Percentiles rank a stretch among this genome's conserved stretches.
Conservation (phyloP, 495 filamentous ascomycete genomes). For the Stereocaulon alpinum region DNA sequence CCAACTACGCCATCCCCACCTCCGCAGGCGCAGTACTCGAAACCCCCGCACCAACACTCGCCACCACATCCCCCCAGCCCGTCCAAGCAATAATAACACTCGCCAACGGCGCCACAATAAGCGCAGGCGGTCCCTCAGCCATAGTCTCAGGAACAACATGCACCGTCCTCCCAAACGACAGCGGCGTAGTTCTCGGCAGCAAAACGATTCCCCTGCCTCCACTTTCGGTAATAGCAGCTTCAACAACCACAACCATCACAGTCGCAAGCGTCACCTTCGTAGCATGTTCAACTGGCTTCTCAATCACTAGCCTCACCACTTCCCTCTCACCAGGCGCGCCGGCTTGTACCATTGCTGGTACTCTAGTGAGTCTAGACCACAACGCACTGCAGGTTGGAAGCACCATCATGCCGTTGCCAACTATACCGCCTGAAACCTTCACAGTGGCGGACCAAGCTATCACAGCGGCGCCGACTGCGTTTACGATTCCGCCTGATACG, state of each 20-base stretch:
- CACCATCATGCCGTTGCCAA: conserved; percentile 2
- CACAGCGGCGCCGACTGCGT: background rate
- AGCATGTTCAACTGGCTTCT: background rate
- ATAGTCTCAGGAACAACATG: conserved; percentile 1
- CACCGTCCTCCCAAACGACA: background rate
- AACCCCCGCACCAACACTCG: background rate
- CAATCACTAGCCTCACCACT: background rate
- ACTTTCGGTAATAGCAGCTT: background rate
- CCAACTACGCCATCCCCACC: conserved; percentile 5
- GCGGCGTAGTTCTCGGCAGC: background rate
- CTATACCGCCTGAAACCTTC: background rate
- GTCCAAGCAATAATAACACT: background rate
- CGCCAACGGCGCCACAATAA: conserved; percentile 4
- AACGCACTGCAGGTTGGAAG: conserved; percentile 3
- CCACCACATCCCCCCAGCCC: background rate
- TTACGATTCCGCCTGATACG: background rate
- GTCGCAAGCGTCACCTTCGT: conserved; percentile 5
- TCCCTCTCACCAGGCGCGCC: conserved; percentile 5
- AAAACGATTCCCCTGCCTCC: conserved; percentile 7
- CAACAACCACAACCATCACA: background rate
- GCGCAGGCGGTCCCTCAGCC: conserved; percentile 5
- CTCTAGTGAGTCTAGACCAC: background rate
- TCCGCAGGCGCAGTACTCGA: background rate
- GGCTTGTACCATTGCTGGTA: conserved; percentile 7
- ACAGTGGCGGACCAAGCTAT: conserved; percentile 6